Evolutionary conservation across 2,329 filamentous ascomycete species (phyloP), one percentile per base, ranked within the genome.

Genomic region (Epicoccum sorghinum): DNA sequence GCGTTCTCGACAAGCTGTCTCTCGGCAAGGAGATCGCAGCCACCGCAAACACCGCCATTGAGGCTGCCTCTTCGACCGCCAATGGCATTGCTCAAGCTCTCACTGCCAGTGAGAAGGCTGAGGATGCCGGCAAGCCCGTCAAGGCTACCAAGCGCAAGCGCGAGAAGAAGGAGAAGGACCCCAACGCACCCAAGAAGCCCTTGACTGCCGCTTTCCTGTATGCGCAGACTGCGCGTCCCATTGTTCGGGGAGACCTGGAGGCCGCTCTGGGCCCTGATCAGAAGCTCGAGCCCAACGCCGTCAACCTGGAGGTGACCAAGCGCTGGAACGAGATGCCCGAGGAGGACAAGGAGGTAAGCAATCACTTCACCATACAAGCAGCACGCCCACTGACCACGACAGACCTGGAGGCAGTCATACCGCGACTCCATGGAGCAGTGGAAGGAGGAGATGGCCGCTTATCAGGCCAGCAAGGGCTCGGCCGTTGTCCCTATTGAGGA

Each of bases 121-220:
- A 62, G 4, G 66, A 65, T 2, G 39, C 62, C 9, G 60, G 43
- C 36, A 52, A 64, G 18, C 36, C 53, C 8, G 58, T 49, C 53
- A 70, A 69, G 62, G 63, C 65, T 59, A 60, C 79, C 77, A 71
- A 91, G 83, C 92, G 92, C 83, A 92, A 95, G 83, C 88, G 90
- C 76, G 93, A 95, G 83, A 93, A 93, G 82, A 81, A 80, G 70
- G 73, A 75, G 42, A 78, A 74, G 62, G 93, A 98, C 74, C 93
- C 93, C 64, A 96, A 96, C 75, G 93, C 93, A 6, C 93, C 93
- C 56, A 98, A 97, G 85, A 87, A 93, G 45, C 93, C 93, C 7
- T 77, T 97, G 70, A 98, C 93, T 5, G 92, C 93, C 2, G 97
- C 96, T 81, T 96, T 98, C 81, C 81, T 97, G 57, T 98, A 92